These are phyloP conservation scores for Yamadazyma sp. DNA, from an alignment of 805 yeast genomes.

Conservation along the genomic window DNA sequence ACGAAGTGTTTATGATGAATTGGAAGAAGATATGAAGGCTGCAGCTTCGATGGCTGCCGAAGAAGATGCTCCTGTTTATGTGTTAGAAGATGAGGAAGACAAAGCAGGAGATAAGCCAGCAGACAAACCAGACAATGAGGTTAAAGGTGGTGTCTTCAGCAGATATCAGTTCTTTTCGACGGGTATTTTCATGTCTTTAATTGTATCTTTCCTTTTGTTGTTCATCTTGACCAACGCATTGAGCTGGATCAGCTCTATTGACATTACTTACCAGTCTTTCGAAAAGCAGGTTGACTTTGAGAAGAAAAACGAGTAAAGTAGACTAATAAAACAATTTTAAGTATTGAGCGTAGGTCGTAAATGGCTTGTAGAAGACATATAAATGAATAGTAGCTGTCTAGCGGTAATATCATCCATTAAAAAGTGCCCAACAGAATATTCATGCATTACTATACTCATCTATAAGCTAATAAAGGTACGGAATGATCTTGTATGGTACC, in stretches of 20 bases:
- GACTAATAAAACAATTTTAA: too few relatives aligned
- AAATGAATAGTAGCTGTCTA: too few relatives aligned
- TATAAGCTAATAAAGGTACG: constrained; percentile 64
- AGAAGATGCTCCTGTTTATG: constrained; percentile 21
- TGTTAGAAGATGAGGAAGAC: constrained; percentile 16
- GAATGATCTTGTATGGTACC: constrained; percentile 90
- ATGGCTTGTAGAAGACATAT: too few relatives aligned
- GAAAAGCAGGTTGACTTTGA: constrained; percentile 62
- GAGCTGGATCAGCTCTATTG: constrained; percentile 66
- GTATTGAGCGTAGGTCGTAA: too few relatives aligned
- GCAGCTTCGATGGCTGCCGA: constrained; percentile 33
- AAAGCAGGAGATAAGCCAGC: background rate
- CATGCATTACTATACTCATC: too few relatives aligned
- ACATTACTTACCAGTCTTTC: constrained; percentile 79
- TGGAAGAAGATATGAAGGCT: constrained; percentile 32
- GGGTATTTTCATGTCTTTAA: constrained; percentile 74
- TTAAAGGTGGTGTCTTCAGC: constrained; percentile 40
- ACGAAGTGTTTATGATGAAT: constrained; percentile 17
- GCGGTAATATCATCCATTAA: too few relatives aligned
- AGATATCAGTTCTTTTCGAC: constrained; percentile 72
- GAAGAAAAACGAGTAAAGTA: constrained; percentile 46
- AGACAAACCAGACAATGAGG: background rate
- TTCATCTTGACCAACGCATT: constrained; percentile 61
- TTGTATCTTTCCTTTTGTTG: constrained; percentile 63
- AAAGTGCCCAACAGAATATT: too few relatives aligned